phyloP scores from a whole-genome alignment of 108 stramenopile genomes.

The Cyclotella sp. region DNA sequence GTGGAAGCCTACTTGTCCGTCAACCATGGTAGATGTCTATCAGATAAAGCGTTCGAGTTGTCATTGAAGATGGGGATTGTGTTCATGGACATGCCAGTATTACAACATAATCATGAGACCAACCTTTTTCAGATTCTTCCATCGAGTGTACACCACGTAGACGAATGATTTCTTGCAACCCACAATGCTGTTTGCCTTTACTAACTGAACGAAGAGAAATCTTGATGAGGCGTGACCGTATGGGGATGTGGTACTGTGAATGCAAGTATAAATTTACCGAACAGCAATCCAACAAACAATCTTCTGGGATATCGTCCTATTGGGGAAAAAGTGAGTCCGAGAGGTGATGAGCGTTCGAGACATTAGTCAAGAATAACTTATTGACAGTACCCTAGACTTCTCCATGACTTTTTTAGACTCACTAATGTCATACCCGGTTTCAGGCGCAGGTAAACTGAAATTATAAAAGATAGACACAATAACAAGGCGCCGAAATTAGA shows the following conservation, averaged over 20 bases:
- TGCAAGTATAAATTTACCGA: conserved; percentile 24
- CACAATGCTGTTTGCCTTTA: conserved; percentile 84
- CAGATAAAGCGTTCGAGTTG: too few species aligned
- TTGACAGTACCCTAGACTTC: too few species aligned
- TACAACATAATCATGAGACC: neutral
- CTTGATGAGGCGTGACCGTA: neutral
- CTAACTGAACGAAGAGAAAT: conserved; percentile 42
- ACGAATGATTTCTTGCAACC: conserved; percentile 83
- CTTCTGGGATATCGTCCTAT: conserved; percentile 78
- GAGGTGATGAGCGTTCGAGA: neutral
- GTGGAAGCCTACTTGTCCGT: conserved; percentile 83
- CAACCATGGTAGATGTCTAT: conserved; percentile 71
- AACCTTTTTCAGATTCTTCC: conserved; percentile 83
- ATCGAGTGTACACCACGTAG: conserved; percentile 85
- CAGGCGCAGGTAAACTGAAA: conserved; percentile 89
- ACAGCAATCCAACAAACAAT: conserved; percentile 73
- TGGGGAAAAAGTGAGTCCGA: neutral
- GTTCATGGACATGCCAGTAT: neutral
- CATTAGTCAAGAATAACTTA: too few species aligned
- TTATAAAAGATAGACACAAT: neutral
- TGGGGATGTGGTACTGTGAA: neutral
- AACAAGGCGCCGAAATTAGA: too few species aligned
- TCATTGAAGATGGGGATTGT: neutral
- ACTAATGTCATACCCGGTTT: conserved; percentile 81
- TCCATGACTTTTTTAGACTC: neutral